These are phyloP conservation scores for Verbascum thapsus DNA, from an alignment of 257 asterid genomes.

Conservation along the genomic window DNA sequence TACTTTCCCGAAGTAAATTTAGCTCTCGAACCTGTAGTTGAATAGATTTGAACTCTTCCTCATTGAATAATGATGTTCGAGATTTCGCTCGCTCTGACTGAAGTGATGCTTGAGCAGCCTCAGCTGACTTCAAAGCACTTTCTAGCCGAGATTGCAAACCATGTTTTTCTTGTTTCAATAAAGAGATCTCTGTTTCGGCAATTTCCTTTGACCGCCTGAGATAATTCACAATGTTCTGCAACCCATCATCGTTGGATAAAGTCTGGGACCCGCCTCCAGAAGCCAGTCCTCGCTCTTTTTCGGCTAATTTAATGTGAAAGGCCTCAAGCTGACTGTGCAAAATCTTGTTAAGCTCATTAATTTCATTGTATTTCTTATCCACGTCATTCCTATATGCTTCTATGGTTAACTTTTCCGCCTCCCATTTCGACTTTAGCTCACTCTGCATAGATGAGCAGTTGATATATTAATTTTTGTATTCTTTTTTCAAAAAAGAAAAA, in stretches of 20 bases:
- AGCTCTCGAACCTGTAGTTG: slow-evolving; percentile 90
- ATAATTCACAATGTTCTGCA: slow-evolving; percentile 78
- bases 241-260: slow-evolving; percentile 63
- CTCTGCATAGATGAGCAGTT: slow-evolving; percentile 40
- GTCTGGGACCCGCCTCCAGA: slow-evolving; percentile 56
- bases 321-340: slow-evolving; percentile 85
- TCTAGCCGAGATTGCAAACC: slow-evolving; percentile 92
- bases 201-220: slow-evolving; percentile 92
- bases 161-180: slow-evolving; percentile 80
- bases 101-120: slow-evolving; percentile 71
- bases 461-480: slow-evolving; percentile 7
- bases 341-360: slow-evolving; percentile 85
- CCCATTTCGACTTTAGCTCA: slow-evolving; percentile 79
- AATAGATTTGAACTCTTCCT: slow-evolving; percentile 75
- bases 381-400: slow-evolving; percentile 76
- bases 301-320: slow-evolving; percentile 80
- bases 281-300: slow-evolving; percentile 68
- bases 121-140: slow-evolving; percentile 71
- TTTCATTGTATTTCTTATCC: slow-evolving; percentile 70
- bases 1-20: slow-evolving; percentile 90
- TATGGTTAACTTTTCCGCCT: slow-evolving; percentile 62
- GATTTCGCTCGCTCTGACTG: slow-evolving; percentile 63
- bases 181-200: slow-evolving; percentile 85
- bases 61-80: slow-evolving; percentile 57
- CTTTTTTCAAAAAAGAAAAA: slow-evolving; percentile 5